phyloP scores from a whole-genome alignment of 805 yeast genomes.

The Hanseniaspora taiwanica region DNA sequence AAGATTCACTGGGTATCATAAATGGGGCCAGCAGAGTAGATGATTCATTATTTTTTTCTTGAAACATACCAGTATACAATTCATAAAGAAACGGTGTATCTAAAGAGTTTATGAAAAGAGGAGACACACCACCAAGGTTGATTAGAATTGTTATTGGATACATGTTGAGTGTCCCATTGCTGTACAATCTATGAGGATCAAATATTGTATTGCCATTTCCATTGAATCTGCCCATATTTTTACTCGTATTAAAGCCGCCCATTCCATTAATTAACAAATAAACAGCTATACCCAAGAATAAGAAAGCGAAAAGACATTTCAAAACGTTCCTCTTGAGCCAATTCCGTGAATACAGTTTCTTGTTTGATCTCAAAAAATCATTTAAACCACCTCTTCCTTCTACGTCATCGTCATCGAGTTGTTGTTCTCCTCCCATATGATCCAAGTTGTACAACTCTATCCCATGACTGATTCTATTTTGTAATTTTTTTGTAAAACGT shows the following conservation, averaged over 20 bases:
- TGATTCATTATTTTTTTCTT: neutral
- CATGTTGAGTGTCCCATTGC: constrained; percentile 55
- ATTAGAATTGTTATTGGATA: constrained; percentile 70
- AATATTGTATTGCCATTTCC: constrained; percentile 3
- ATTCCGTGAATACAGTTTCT: no score
- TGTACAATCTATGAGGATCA: constrained; percentile 13
- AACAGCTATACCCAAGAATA: no score
- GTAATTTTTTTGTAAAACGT: neutral
- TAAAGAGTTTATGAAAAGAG: constrained; percentile 57
- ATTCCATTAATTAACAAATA: neutral
- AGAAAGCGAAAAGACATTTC: no score
- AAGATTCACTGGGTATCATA: constrained; percentile 79
- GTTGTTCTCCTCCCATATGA: no score
- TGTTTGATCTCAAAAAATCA: no score
- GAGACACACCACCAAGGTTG: constrained; percentile 85
- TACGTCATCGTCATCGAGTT: no score
- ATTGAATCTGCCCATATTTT: no score
- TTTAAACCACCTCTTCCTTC: no score
- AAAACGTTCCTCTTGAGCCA: no score
- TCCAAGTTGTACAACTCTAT: constrained; percentile 1
- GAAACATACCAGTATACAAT: constrained; percentile 25
- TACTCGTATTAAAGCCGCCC: no score
- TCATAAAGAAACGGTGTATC: constrained; percentile 61
- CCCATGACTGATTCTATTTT: neutral
- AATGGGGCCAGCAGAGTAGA: constrained; percentile 38